phyloP scores from a whole-genome alignment of 2,329 filamentous ascomycete species.

The Endocalyx cinctus region DNA sequence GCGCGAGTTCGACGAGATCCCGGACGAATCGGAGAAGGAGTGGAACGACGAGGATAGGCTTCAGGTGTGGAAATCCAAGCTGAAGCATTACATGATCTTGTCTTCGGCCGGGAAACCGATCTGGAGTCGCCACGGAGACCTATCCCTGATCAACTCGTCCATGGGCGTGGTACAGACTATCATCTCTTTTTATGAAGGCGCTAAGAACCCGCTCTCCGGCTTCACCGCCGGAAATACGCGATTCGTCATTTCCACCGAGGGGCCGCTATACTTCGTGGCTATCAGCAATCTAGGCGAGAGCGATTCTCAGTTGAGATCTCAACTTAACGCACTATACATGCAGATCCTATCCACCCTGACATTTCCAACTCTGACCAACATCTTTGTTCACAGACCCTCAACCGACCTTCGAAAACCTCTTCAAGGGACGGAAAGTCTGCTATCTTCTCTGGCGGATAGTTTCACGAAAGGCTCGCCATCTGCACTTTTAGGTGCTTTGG shows the following conservation, averaged over 20 bases:
- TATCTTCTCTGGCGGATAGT: constrained; percentile 88
- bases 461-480: constrained; percentile 92
- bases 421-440: constrained; percentile 83
- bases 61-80: constrained; percentile 78
- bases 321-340: constrained; percentile 95
- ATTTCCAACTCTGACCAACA: constrained; percentile 75
- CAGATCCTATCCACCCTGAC: constrained; percentile 96
- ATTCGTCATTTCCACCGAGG: constrained; percentile 81
- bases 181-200: constrained; percentile 89
- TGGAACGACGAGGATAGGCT: constrained; percentile 56
- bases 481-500: constrained; percentile 79
- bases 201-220: constrained; percentile 69
- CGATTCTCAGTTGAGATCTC: constrained; percentile 77
- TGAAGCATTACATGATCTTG: constrained; percentile 95
- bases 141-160: constrained; percentile 84
- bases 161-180: constrained; percentile 96
- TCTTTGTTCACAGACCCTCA: constrained; percentile 88
- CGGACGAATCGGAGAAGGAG: constrained; percentile 42
- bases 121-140: constrained; percentile 90
- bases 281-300: constrained; percentile 92
- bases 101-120: constrained; percentile 97
- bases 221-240: constrained; percentile 84
- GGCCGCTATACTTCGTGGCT: constrained; percentile 86
- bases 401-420: constrained; percentile 86
- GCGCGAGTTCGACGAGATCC: constrained; percentile 73